Base-by-base conservation (phyloP, 2,329 filamentous ascomycete genomes). In the Cladophialophora bantiana region DNA sequence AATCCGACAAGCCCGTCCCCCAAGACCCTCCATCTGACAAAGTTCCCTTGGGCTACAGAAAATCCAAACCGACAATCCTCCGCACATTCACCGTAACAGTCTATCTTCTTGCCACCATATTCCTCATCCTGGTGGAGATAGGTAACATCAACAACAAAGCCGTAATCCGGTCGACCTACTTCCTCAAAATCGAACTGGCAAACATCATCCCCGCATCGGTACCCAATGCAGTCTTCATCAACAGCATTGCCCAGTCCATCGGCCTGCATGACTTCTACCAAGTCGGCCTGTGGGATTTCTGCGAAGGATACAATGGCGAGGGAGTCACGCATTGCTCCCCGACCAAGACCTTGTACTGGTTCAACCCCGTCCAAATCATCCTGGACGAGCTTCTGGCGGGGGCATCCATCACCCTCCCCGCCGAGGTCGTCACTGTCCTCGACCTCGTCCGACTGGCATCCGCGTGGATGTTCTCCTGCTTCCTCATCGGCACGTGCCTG, bases 241-340 rank as follows among this genome's bases (percentile, higher is more conserved):
- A 96, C 82, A 93, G 89, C 54, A 93, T 97, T 71, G 93, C 93
- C 3, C 89, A 92, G 59, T 92, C 90, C 26, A 83, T 97, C 62
- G 94, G 94, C 35, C 84, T 97, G 57, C 93, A 96, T 77, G 94
- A 97, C 78, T 97, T 96, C 80, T 97, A 97, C 79, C 91, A 93
- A 74, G 91, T 96, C 34, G 94, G 94, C 5, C 81, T 97, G 48
- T 98, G 94, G 94, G 90, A 89, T 67, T 97, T 90, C 78, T 98
- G 94, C 78, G 92, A 96, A 77, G 94, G 94, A 20, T 96, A 94
- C 78, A 82, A 87, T 64, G 84, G 86, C 72, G 83, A 89, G 79
- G 91, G 91, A 42, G 88, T 95, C 69, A 94, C 92, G 0, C 80
- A 82, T 69, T 98, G 94, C 79, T 93, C 90, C 7, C 79, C 80